Evolutionary conservation across 495 filamentous ascomycete species (phyloP), one percentile per base, ranked within the genome.

Genomic region (Daldinia decipiens): DNA sequence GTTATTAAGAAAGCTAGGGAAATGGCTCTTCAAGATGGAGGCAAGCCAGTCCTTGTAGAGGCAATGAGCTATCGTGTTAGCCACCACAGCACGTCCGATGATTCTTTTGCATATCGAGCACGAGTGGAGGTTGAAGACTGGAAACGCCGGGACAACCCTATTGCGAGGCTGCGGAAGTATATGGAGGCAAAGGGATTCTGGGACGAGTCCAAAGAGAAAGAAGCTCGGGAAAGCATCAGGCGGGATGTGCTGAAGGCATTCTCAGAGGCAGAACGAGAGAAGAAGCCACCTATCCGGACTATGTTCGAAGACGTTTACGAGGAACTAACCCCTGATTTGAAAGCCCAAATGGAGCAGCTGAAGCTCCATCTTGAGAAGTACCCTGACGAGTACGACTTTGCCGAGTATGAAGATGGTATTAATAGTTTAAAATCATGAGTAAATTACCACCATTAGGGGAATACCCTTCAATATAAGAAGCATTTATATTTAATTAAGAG

Each of bases 21-120:
- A 31, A 85, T 94, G 61, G 93, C 94, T 0, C 82, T 97, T 50
- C 83, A 89, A 53, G 89, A 92, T 57, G 93, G 92, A 38, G 92
- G 93, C 3, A 87, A 86, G 65, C 93, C 92, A 0, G 88, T 99
- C 0, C 80, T 99, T 3, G 90, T 99, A 55, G 95, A 99, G 81
- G 93, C 93, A 19, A 98, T 99, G 95, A 94, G 91, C 29, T 99
- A 99, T 78, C 94, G 95, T 15, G 94, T 99, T 51, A 92, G 89
- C 36, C 95, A 99, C 78, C 95, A 99, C 80, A 97, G 94, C 79
- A 99, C 95, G 0, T 93, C 90, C n/a, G 95, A 99, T 72, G 95
- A 99, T 76, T 94, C 91, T 38, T 98, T 97, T 75, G 95, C 95
- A 1, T 99, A 99, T 79, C 93, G 95, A 17, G 94, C 95, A 0